Conservation (phyloP, 2,329 filamentous ascomycete species). For the Botrytis squamosa region DNA sequence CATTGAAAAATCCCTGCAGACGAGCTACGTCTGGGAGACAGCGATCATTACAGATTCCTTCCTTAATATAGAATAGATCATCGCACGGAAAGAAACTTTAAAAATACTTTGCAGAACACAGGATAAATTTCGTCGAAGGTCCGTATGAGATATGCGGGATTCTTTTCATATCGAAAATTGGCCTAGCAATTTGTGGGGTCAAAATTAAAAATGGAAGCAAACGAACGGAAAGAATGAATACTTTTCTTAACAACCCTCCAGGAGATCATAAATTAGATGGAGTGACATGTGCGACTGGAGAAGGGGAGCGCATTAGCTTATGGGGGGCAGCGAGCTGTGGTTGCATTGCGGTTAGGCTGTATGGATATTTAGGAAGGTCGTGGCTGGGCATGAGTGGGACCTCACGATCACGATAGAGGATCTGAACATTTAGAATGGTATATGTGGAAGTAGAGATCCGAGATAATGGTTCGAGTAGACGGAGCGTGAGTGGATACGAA, state of each 20-base stretch:
- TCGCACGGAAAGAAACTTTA: not conserved
- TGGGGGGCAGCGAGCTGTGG: not conserved
- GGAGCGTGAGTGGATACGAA: not conserved
- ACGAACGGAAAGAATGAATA: not conserved
- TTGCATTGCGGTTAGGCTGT: not conserved
- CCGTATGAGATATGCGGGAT: not conserved
- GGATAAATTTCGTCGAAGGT: not conserved
- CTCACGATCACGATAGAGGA: not conserved
- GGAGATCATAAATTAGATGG: not conserved
- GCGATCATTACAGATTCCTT: not conserved
- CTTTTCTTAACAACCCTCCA: not conserved
- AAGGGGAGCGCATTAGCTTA: not conserved
- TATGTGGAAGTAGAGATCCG: not conserved
- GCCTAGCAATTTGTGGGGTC: not conserved
- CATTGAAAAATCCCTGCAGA: not conserved
- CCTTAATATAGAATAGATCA: not conserved
- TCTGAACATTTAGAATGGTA: not conserved
- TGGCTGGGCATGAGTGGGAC: conserved; percentile 3
- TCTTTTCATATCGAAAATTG: not conserved
- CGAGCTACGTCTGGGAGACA: not conserved
- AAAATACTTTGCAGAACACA: not conserved
- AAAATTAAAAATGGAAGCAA: not conserved
- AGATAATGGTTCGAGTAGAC: not conserved
- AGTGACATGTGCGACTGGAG: not conserved
- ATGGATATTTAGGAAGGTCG: not conserved